Evolutionary conservation across 352 stramenopile species (phyloP).

Genomic region (Discostella stelligera): DNA sequence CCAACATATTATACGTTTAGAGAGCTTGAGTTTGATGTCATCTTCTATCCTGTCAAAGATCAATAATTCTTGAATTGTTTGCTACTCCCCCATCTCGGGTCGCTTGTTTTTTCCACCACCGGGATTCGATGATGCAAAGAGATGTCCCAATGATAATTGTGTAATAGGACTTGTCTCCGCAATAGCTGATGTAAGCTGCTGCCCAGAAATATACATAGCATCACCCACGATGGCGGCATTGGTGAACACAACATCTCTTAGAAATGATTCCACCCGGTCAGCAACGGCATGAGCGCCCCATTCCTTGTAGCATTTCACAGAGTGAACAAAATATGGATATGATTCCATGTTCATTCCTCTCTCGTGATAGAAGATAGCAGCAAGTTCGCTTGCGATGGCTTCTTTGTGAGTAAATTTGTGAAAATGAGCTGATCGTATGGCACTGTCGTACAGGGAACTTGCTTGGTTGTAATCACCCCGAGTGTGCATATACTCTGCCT

Average conservation of each 20-base stretch:
- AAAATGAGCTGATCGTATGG: constrained; percentile 17
- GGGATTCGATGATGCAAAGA: no score
- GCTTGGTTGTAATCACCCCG: constrained; percentile 10
- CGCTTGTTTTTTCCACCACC: no score
- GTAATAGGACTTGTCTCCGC: background rate
- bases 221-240: no score
- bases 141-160: background rate
- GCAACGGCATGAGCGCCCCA: constrained; percentile 24
- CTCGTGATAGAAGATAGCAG: constrained; percentile 15
- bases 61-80: no score
- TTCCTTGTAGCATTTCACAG: constrained; percentile 18
- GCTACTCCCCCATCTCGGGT: no score
- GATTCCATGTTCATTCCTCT: constrained; percentile 7
- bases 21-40: no score
- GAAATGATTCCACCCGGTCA: constrained; percentile 9
- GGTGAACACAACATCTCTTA: background rate
- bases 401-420: constrained; percentile 35
- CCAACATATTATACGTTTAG: no score
- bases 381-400: background rate
- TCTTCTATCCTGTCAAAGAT: no score
- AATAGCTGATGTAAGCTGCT: background rate
- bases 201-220: background rate
- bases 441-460: constrained; percentile 6
- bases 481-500: constrained; percentile 18
- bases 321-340: constrained; percentile 3